phyloP scores from a whole-genome alignment of 1,284 basidiomycete genomes.

The Sanghuangporus weigelae region DNA sequence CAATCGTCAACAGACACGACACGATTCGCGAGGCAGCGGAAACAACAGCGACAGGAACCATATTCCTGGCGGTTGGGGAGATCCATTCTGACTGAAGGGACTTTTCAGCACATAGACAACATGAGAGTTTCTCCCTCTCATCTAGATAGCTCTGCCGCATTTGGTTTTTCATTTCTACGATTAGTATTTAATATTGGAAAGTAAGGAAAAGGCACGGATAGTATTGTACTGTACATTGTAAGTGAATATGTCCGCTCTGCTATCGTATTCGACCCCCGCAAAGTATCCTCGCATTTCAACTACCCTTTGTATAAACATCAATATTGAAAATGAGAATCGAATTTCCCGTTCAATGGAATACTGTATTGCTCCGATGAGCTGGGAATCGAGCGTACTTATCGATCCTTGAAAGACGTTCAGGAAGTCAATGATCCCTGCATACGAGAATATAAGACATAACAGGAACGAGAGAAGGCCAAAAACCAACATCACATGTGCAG shows the following conservation, averaged over 20 bases:
- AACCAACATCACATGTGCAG: not conserved
- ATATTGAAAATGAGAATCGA: not conserved
- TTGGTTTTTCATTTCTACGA: not conserved
- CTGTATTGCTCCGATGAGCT: not conserved
- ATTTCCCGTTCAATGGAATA: not conserved
- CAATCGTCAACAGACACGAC: not conserved
- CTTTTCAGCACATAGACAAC: not conserved
- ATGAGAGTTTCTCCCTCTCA: not conserved
- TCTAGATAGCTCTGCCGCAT: not conserved
- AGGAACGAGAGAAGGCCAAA: not conserved
- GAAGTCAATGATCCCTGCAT: not conserved
- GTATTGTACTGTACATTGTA: constrained; percentile 12
- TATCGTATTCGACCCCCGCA: not conserved
- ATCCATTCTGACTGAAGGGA: not conserved
- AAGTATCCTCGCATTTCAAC: not conserved
- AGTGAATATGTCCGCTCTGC: not conserved
- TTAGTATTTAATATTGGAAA: not conserved
- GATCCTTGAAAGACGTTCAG: not conserved
- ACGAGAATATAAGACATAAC: not conserved
- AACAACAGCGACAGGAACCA: not conserved
- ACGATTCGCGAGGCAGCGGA: not conserved
- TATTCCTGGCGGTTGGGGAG: constrained; percentile 7
- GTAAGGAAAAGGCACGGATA: not conserved
- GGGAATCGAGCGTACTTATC: not conserved
- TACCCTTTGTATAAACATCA: not conserved